Conservation (phyloP, 257 asterid genomes). For the Thymus quinquecostatus region DNA sequence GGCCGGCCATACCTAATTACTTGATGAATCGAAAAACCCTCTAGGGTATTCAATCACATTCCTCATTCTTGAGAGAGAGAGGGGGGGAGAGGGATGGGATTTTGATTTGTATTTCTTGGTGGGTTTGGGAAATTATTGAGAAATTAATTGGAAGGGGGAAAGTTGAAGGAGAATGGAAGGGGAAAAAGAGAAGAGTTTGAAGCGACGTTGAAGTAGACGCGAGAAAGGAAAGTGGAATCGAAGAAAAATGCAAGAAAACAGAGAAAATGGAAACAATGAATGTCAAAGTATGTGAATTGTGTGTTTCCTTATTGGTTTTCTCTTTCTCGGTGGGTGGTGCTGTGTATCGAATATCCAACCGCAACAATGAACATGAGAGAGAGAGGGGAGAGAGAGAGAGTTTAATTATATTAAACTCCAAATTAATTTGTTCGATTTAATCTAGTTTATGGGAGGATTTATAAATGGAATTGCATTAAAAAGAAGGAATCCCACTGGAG, state of each 20-base stretch:
- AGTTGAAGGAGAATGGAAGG: constrained; percentile 22
- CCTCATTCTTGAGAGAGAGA: neutral
- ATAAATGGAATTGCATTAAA: constrained; percentile 20
- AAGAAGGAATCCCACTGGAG: constrained; percentile 5
- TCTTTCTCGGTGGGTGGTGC: constrained; percentile 32
- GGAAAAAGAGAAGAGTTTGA: constrained; percentile 12
- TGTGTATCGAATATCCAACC: constrained; percentile 40
- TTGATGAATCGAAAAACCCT: constrained; percentile 35
- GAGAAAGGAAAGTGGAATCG: constrained; percentile 29
- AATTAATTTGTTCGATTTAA: neutral
- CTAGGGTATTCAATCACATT: constrained; percentile 37
- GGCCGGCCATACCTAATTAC: constrained; percentile 39
- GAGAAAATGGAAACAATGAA: constrained; percentile 25
- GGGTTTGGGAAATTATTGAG: constrained; percentile 29
- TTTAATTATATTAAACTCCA: neutral
- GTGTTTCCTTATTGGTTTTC: constrained; percentile 20
- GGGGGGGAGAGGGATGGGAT: constrained; percentile 24
- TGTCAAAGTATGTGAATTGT: neutral
- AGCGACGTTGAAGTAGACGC: constrained; percentile 31
- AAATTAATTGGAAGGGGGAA: constrained; percentile 4
- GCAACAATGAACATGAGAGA: constrained; percentile 34
- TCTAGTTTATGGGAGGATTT: constrained; percentile 21
- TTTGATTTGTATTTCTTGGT: neutral
- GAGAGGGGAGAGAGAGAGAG: neutral
- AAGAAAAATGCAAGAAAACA: constrained; percentile 22